Evolutionary conservation across 305 asterid genomes (phyloP).

Genomic region (Euphrasia arctica): DNA sequence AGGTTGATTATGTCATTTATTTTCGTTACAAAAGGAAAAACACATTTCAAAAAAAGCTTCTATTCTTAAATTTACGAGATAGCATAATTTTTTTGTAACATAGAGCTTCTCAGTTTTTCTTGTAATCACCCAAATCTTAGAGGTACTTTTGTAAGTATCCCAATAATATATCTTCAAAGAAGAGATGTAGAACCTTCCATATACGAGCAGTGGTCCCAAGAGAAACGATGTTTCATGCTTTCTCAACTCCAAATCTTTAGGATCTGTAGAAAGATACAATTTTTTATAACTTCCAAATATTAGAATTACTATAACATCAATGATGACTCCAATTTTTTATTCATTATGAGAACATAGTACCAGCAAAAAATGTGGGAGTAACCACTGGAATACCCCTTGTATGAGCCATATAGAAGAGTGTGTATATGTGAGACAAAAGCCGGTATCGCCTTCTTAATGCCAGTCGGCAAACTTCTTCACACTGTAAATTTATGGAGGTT

Average conservation of each 20-base stretch:
- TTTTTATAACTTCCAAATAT: slow-evolving; percentile 10
- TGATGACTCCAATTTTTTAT: slow-evolving; percentile 14
- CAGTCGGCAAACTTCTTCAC: slow-evolving; percentile 95
- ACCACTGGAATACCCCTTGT: slow-evolving; percentile 81
- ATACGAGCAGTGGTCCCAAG: slow-evolving; percentile 88
- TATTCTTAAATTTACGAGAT: no score
- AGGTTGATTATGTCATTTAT: not conserved
- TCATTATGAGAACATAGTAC: slow-evolving; percentile 35
- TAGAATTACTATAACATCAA: slow-evolving; percentile 18
- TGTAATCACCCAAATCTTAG: not conserved
- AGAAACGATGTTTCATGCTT: slow-evolving; percentile 73
- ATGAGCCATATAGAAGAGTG: slow-evolving; percentile 86
- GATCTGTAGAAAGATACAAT: slow-evolving; percentile 53
- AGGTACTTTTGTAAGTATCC: not conserved
- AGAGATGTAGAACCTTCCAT: slow-evolving; percentile 61
- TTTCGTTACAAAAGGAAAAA: no score
- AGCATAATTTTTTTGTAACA: no score
- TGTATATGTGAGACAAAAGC: slow-evolving; percentile 83
- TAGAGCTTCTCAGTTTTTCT: not conserved
- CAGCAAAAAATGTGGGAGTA: slow-evolving; percentile 79
- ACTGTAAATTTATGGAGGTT: slow-evolving; percentile 36
- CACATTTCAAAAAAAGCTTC: no score
- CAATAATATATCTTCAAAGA: slow-evolving; percentile 9
- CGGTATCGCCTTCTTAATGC: slow-evolving; percentile 91
- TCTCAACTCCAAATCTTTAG: slow-evolving; percentile 72